These are phyloP conservation scores for Aspergillus calidoustus DNA, from an alignment of 2,329 filamentous ascomycete species.

Conservation along the genomic window DNA sequence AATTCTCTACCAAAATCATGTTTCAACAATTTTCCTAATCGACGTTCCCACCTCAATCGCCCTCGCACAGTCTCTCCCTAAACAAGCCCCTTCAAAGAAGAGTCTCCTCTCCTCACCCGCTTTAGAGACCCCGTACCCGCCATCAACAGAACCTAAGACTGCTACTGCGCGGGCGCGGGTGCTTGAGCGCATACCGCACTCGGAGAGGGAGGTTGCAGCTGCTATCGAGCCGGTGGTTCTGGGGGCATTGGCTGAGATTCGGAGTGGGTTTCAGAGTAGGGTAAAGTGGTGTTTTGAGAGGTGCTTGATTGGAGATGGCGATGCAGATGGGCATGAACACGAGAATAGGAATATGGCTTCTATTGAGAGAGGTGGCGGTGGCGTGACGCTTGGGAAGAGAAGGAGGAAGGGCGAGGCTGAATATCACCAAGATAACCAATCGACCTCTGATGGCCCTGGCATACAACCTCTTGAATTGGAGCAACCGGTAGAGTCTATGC, in stretches of 20 bases:
- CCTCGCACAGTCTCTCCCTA: constrained; percentile 52
- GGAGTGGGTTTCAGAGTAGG: constrained; percentile 14
- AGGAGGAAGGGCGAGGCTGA: not conserved
- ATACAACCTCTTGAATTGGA: not conserved
- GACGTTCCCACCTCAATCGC: constrained; percentile 65
- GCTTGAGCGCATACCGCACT: constrained; percentile 37
- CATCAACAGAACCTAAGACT: constrained; percentile 56
- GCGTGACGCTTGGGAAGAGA: constrained; percentile 9
- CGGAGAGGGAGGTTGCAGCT: constrained; percentile 35
- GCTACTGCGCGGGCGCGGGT: constrained; percentile 48
- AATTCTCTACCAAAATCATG: constrained; percentile 58
- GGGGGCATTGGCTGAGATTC: constrained; percentile 44
- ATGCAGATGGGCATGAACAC: not conserved
- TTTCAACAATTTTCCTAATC: constrained; percentile 54
- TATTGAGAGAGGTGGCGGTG: not conserved
- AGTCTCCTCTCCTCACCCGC: constrained; percentile 53
- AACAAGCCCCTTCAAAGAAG: constrained; percentile 13
- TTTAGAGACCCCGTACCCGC: constrained; percentile 51
- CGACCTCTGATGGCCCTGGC: not conserved
- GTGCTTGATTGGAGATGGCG: constrained; percentile 2
- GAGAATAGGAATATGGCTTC: not conserved
- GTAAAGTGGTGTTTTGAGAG: constrained; percentile 42
- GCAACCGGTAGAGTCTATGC: not conserved
- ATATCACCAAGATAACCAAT: not conserved
- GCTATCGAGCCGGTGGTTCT: constrained; percentile 40